These are phyloP conservation scores for Debaryomyces subglobosus DNA, from an alignment of 1,139 yeast species.

Conservation along the genomic window DNA sequence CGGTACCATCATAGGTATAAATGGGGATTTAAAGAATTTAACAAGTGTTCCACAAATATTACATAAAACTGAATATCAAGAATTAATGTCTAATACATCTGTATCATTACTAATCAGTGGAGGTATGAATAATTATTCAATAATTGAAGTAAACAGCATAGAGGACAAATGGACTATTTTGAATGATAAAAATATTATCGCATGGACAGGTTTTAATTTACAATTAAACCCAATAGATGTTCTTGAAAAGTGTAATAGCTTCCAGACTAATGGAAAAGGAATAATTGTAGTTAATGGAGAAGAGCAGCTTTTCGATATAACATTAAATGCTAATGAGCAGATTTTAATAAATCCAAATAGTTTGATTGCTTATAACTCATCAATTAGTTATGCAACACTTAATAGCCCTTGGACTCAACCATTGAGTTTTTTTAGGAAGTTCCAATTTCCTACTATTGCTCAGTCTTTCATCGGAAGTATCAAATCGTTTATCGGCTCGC, in stretches of 20 bases:
- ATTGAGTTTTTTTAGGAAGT: not conserved
- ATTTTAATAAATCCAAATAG: conserved; percentile 37
- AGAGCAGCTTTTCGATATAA: conserved; percentile 36
- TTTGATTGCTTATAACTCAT: conserved; percentile 33
- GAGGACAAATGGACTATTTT: conserved; percentile 39
- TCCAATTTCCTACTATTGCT: not conserved
- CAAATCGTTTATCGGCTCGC: not conserved
- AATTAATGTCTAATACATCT: conserved; percentile 26
- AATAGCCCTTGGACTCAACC: not conserved
- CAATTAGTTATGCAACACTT: conserved; percentile 1
- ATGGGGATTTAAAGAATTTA: conserved; percentile 33
- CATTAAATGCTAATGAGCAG: conserved; percentile 33
- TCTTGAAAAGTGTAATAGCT: conserved; percentile 24
- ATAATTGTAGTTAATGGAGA: conserved; percentile 38
- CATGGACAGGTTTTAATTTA: conserved; percentile 50
- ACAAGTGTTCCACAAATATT: conserved; percentile 18
- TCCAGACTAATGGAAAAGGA: conserved; percentile 39
- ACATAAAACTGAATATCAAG: conserved; percentile 27
- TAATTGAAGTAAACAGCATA: conserved; percentile 24
- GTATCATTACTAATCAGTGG: conserved; percentile 37
- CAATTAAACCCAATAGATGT: conserved; percentile 21
- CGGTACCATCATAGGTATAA: conserved; percentile 38
- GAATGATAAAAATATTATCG: conserved; percentile 36
- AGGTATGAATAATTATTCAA: conserved; percentile 25
- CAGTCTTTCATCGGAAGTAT: not conserved